Percentiles rank a stretch among this genome's conserved stretches.
phyloP scores from a whole-genome alignment of 176 grass and related monocot species.

The Carex cristatella region DNA sequence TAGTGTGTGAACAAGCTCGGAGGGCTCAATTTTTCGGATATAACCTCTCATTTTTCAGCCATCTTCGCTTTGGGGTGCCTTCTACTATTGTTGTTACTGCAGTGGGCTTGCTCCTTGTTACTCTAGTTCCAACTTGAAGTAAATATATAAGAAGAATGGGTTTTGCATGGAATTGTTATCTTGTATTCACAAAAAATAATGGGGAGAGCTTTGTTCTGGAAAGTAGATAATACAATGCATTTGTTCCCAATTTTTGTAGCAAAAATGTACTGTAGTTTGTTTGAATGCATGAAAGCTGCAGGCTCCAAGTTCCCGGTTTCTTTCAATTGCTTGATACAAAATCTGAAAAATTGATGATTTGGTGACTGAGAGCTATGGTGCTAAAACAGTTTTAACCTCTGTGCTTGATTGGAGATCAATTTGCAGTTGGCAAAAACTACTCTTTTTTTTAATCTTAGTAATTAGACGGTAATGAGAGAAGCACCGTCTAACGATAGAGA shows the following conservation, averaged over 20 bases:
- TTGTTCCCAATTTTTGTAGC: conserved; percentile 6
- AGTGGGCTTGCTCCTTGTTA: conserved; percentile 63
- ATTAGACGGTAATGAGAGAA: too few relatives aligned
- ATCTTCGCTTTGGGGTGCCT: conserved; percentile 82
- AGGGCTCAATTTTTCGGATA: conserved; percentile 61
- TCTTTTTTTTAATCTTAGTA: neutral
- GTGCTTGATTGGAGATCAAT: neutral
- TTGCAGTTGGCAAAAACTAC: neutral
- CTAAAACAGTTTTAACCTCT: neutral
- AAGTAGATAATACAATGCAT: conserved; percentile 3
- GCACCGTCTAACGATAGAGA: too few relatives aligned
- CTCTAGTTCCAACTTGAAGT: neutral
- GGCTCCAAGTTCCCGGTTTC: neutral
- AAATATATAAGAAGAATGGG: conserved; percentile 4
- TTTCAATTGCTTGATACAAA: neutral
- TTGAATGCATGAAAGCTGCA: neutral
- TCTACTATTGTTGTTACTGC: conserved; percentile 69
- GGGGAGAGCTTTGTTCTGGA: neutral
- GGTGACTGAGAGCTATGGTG: neutral
- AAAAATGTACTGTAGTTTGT: conserved; percentile 13
- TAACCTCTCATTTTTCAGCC: conserved; percentile 90
- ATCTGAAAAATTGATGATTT: neutral
- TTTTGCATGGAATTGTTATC: neutral
- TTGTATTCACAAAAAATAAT: conserved; percentile 14
- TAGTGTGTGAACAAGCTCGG: conserved; percentile 89